Percentiles rank a stretch among this genome's conserved stretches.
Conservation (phyloP, 1,139 yeast genomes). For the Hansenula anomala region DNA sequence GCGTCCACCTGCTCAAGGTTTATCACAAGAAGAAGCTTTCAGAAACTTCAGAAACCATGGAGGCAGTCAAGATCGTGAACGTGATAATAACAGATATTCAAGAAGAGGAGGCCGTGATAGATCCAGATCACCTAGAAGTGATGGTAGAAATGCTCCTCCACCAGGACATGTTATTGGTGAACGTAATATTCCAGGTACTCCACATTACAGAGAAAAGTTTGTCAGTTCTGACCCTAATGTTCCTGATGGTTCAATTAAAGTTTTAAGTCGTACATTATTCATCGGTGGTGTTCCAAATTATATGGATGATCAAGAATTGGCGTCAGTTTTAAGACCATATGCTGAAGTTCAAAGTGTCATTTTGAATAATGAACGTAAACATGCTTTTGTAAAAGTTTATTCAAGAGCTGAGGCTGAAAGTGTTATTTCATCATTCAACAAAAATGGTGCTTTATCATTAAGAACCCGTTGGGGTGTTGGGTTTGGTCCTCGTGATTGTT, state of each 20-base stretch:
- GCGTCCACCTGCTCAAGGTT: not conserved
- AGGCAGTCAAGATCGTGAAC: too few species aligned
- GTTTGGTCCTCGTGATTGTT: conserved; percentile 97
- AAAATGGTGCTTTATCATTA: conserved; percentile 50
- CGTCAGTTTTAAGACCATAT: conserved; percentile 68
- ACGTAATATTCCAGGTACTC: conserved; percentile 60
- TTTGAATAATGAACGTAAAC: conserved; percentile 82
- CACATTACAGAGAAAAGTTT: conserved; percentile 69
- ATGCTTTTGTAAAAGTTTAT: conserved; percentile 94
- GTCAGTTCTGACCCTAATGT: conserved; percentile 65
- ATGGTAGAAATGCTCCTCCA: conserved; percentile 13
- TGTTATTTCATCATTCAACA: conserved; percentile 54
- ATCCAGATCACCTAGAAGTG: conserved; percentile 23
- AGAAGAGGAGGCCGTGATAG: conserved; percentile 16
- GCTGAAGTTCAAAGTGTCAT: conserved; percentile 95
- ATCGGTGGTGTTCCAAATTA: conserved; percentile 88
- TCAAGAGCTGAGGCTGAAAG: conserved; percentile 92
- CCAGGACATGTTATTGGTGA: conserved; percentile 45
- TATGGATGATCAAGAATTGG: conserved; percentile 73
- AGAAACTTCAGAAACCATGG: conserved; percentile 23
- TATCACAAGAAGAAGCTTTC: conserved; percentile 22
- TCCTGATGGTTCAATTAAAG: conserved; percentile 80
- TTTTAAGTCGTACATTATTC: conserved; percentile 83
- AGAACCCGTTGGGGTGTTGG: conserved; percentile 99
- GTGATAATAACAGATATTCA: conserved; percentile 8